Evolutionary conservation across 1,139 yeast genomes (phyloP), one percentile per base, ranked within the genome.

Genomic region (Yamadazyma aaseri): DNA sequence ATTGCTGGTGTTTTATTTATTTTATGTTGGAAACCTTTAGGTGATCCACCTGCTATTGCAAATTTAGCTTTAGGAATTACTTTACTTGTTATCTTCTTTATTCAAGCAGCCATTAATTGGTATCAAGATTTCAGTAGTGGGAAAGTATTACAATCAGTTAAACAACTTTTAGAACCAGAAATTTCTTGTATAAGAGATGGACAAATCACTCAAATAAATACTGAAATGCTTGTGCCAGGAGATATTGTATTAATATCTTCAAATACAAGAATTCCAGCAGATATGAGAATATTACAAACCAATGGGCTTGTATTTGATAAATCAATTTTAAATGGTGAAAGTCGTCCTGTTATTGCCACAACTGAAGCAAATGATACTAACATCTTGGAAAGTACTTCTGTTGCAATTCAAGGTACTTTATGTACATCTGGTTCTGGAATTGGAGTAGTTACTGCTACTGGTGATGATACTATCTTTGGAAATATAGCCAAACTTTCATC

Each of bases 91-190:
- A 73, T 74, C 6, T 70, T 73, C 42, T 30, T 69, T n/a, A 46
- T 71, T 12, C 79, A 71, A 50, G 79, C 77, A 1, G 41, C 48
- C 14, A 71, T 72, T 53, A 71, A 72, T 47, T 73, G 71, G 38
- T 60, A 64, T 49, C 79, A 74, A 41, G 80, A 74, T 42, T 72
- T 58, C 53, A 67, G 75, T 7, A 61, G 75, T 25, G 60, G 74
- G 3, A 59, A 61, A 34, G 76, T 73, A 24, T 70, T 74, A 77
- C 65, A 65, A 29, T 71, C 79, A 3, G 72, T 74, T 40, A 60
- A 61, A 40, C 53, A 55, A 28, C 55, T 74, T 62, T 55, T 74
- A 20, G 76, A 79, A 2, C 47, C 56, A 5, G 70, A 65, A 22
- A 47, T 49, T 8, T 38, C 41, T 10, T 52, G 52, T 6, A 38